A percentile compares a stretch with the other conserved stretches of the same genome.
Conservation (phyloP, 306 rosid genomes). For the Vigna mungo region DNA sequence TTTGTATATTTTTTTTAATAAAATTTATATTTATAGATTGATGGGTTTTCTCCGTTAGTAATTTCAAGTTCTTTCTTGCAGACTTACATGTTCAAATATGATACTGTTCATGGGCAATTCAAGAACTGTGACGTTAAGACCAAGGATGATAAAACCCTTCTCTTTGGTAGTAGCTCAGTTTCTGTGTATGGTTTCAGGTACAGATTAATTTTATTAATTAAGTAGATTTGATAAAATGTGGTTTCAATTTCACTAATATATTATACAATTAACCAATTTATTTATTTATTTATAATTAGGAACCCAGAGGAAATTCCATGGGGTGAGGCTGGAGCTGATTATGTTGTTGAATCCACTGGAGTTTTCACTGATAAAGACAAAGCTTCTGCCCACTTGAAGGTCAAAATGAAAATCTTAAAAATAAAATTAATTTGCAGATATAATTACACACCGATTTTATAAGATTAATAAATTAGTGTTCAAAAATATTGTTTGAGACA, state of each 20-base stretch:
- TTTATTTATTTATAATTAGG: neutral
- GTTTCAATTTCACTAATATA: neutral
- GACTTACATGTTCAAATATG: conserved; percentile 67
- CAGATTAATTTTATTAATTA: neutral
- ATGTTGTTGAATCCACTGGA: conserved; percentile 76
- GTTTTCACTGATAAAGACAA: conserved; percentile 88
- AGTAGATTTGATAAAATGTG: conserved; percentile 3
- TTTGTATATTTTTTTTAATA: too few relatives aligned
- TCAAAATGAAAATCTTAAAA: neutral
- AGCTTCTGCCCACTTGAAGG: conserved; percentile 87
- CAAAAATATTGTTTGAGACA: too few relatives aligned
- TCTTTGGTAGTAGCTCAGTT: conserved; percentile 48
- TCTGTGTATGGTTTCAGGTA: conserved; percentile 57
- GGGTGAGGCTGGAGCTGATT: conserved; percentile 61
- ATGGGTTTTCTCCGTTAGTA: neutral
- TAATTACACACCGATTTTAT: too few relatives aligned
- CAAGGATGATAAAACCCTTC: conserved; percentile 60
- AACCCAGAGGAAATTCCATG: conserved; percentile 67
- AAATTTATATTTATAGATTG: neutral
- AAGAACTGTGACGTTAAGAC: conserved; percentile 51
- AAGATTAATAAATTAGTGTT: too few relatives aligned
- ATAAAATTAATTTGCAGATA: too few relatives aligned
- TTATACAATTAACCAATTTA: neutral
- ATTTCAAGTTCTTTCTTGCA: conserved; percentile 27
- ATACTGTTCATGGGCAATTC: conserved; percentile 57